Base-by-base conservation (phyloP, 2,329 filamentous ascomycete species). In the Lecanicillium sp. region DNA sequence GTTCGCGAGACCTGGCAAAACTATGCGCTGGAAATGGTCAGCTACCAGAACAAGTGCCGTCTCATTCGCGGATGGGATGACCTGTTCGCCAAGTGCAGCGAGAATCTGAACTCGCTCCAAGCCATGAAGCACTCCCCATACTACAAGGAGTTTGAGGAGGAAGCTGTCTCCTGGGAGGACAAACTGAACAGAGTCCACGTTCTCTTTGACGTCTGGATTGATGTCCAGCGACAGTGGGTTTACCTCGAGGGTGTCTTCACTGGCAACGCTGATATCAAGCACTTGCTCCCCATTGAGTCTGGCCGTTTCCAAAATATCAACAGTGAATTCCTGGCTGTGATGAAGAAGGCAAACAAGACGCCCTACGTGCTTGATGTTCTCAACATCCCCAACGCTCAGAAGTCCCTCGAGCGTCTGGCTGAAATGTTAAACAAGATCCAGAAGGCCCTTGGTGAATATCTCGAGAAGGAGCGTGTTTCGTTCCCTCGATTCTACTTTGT, bases 401-500 rank as follows among this genome's bases (percentile, higher is more conserved):
- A 95, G 65, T 95, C 90, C 2, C 71, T 99, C 5, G 94, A 98
- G 69, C 85, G 93, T 56, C 75, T 99, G 45, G 91, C 91, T n/a
- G 93, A 98, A 63, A 76, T 97, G 57, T 78, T 99, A 49, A 95
- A 95, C 79, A 97, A 97, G 75, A 98, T 99, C 52, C 93, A 98
- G 61, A 98, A 98, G 69, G 94, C 94, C 2, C 79, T 98, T 9
- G 93, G 93, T 67, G 93, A 98, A 70, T 99, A 99, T 60, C 81
- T 99, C 29, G 94, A 99, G 68, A 90, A 93, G 61, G 93, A 99
- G 69, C 84, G 93, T 68, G 87, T 97, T 0, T 95, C 91, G 0
- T 99, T 99, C 71, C 93, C 93, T 37, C 84, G 93, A 50, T 99
- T 99, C 74, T 99, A 99, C 72, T 99, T 98, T 59, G 94, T 99